Evolutionary conservation across 148 eudicot species (phyloP).

Genomic region (Rhododendron ferrugineum): DNA sequence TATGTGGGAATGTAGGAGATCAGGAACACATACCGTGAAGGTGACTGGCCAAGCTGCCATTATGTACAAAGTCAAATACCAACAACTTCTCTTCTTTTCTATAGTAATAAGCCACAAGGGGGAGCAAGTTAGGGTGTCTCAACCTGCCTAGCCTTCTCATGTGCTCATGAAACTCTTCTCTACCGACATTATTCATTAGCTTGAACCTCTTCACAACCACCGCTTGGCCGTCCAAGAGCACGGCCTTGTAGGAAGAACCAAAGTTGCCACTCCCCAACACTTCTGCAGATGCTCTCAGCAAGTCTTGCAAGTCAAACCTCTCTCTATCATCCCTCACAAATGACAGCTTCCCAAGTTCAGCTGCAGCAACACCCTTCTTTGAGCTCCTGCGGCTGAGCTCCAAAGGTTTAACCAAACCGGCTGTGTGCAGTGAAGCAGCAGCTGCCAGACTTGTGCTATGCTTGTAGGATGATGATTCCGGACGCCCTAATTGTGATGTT

Average conservation of each 20-base stretch:
- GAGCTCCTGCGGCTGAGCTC: neutral
- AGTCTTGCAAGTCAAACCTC: conserved; percentile 59
- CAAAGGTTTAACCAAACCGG: neutral
- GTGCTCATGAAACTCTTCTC: conserved; percentile 65
- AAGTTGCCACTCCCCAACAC: conserved; percentile 84
- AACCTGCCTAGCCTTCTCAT: conserved; percentile 57
- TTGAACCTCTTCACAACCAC: conserved; percentile 81
- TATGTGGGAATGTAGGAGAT: neutral
- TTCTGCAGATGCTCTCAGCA: conserved; percentile 83
- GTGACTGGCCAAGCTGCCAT: conserved; percentile 58
- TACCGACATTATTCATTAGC: conserved; percentile 55
- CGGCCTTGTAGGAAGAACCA: conserved; percentile 77
- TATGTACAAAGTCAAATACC: conserved; percentile 38
- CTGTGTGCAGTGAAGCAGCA: neutral
- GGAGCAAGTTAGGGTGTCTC: conserved; percentile 56
- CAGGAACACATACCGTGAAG: conserved; percentile 48
- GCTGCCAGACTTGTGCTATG: neutral
- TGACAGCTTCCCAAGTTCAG: conserved; percentile 36
- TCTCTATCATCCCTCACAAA: conserved; percentile 63
- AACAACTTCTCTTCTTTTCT: conserved; percentile 79
- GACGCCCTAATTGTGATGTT: conserved; percentile 8
- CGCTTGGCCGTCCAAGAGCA: conserved; percentile 42
- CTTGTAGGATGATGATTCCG: conserved; percentile 14
- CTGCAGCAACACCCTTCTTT: neutral
- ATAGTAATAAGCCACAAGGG: conserved; percentile 66